Percentiles rank a stretch among this genome's conserved stretches.
Conservation (phyloP, 768 basidiomycete species). For the Hypholoma fasciculare region DNA sequence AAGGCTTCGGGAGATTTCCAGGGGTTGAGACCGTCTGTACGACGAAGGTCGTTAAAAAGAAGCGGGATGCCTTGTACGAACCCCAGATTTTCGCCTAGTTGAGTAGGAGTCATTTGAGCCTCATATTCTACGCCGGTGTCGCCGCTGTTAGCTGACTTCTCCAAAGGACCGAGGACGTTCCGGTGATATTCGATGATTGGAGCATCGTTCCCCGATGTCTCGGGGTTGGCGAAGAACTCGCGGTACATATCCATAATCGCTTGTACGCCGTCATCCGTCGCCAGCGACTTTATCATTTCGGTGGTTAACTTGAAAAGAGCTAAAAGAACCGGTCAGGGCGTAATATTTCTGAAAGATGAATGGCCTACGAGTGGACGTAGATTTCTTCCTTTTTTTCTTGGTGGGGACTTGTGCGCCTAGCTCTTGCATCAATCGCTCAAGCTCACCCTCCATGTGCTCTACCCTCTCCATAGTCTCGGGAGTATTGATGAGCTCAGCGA, state of each 20-base stretch:
- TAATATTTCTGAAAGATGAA: neutral
- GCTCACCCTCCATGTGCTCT: slow-evolving; percentile 12
- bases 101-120: neutral
- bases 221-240: slow-evolving; percentile 11
- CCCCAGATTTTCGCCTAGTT: slow-evolving; percentile 13
- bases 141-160: neutral
- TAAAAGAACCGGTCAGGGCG: neutral
- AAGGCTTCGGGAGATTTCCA: slow-evolving; percentile 15
- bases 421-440: slow-evolving; percentile 15
- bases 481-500: slow-evolving; percentile 1
- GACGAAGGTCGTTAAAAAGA: slow-evolving; percentile 18
- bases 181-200: neutral
- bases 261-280: slow-evolving; percentile 13
- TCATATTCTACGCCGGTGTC: slow-evolving; percentile 26
- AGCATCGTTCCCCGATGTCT: neutral
- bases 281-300: slow-evolving; percentile 10
- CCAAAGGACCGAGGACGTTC: neutral
- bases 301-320: neutral
- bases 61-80: slow-evolving; percentile 16
- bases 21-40: slow-evolving; percentile 15
- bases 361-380: neutral
- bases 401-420: slow-evolving; percentile 10
- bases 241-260: slow-evolving; percentile 17
- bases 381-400: neutral
- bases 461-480: slow-evolving; percentile 8